Evolutionary conservation across 1,284 basidiomycete genomes (phyloP), one percentile per base, ranked within the genome.

Genomic region (Malassezia cuniculi): DNA sequence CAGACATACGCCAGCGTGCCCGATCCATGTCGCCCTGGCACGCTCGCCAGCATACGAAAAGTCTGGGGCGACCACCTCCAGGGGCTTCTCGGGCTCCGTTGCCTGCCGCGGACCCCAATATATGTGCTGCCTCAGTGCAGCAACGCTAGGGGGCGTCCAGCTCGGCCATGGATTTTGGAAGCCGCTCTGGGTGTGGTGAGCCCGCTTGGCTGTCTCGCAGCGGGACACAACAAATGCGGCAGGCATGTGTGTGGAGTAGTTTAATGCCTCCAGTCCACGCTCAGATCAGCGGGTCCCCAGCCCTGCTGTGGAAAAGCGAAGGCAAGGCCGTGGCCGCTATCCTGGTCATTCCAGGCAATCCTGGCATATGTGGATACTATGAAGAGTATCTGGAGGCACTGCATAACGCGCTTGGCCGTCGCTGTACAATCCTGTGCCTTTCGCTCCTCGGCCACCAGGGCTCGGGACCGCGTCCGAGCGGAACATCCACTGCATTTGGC

Each of bases 81-180:
- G 47, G 2, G 48, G 48, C 20, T 12, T 32, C 31, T 10, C 40
- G 26, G 14, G 6, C n/a, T 27, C 11, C 4, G 17, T 5, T 18
- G 26, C 20, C 16, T 25, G 19, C 14, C 36, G 36, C 15, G 45
- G 49, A 7, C 51, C 55, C 60, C 60, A 64, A 12, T 52, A 41
- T 3, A 64, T 39, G 0, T 52, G 52, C 22, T 56, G 48, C 50
- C 57, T 49, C 1, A 64, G 43, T 22, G 61, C 48, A 10, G 38
- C 17, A 5, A 53, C 14, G 0, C 47, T 51, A 2, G 60, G 59
- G 26, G 55, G 58, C 35, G 50, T 51, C 47, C 50, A 54, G 36
- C 55, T 58, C 5, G 48, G 45, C 60, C 60, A 64, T 2, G 60
- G 60, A 25, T 64, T 64, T 12, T 42, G 50, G 26, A 64, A 64